Conservation (phyloP, 345 rosid genomes). For the Gossypium ekmanianum region DNA sequence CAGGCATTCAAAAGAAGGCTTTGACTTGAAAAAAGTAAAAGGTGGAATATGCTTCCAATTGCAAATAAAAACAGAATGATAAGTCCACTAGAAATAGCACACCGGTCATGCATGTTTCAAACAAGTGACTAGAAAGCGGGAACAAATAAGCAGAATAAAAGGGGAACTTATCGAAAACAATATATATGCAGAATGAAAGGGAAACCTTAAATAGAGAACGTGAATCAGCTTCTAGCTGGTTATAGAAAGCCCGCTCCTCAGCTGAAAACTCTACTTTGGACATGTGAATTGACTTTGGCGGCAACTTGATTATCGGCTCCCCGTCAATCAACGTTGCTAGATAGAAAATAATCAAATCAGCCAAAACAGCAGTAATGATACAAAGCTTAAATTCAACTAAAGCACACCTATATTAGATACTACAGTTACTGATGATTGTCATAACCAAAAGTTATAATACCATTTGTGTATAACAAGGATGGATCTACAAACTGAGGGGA, state of each 20-base stretch:
- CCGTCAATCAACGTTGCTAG: constrained; percentile 82
- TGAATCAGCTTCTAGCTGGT: constrained; percentile 73
- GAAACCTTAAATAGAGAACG: constrained; percentile 78
- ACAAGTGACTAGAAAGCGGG: constrained; percentile 3
- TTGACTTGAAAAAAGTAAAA: background rate
- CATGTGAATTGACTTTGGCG: constrained; percentile 67
- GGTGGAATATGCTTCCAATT: background rate
- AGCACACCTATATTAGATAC: constrained; percentile 12
- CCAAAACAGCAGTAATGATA: constrained; percentile 16
- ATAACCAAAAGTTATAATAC: background rate
- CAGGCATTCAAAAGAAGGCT: background rate
- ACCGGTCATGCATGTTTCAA: background rate
- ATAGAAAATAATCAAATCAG: constrained; percentile 30
- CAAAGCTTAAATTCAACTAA: constrained; percentile 16
- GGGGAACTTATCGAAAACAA: constrained; percentile 28
- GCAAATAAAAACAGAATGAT: constrained; percentile 12
- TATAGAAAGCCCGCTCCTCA: constrained; percentile 86
- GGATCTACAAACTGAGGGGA: background rate
- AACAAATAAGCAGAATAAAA: constrained; percentile 18
- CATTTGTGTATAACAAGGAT: background rate
- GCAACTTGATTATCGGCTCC: constrained; percentile 78
- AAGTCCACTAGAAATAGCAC: background rate
- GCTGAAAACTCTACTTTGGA: constrained; percentile 65
- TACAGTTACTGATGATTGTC: background rate
- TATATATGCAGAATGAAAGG: constrained; percentile 16